phyloP scores from a whole-genome alignment of 2,329 filamentous ascomycete genomes.

The Aspergillus intermedius region DNA sequence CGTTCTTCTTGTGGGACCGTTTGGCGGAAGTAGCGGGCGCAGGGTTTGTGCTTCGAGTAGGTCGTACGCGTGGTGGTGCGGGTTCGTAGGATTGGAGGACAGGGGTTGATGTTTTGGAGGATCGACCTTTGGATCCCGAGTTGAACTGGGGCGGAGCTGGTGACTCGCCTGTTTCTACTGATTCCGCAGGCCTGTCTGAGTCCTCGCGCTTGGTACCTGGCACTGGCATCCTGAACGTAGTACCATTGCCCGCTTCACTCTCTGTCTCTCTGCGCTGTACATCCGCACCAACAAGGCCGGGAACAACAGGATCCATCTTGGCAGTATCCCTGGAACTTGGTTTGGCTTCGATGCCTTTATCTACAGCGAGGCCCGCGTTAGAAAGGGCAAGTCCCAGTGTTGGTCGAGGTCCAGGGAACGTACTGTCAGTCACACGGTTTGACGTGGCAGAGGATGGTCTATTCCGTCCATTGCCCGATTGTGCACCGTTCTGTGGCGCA shows the following conservation, averaged over 20 bases:
- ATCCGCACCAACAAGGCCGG: slow-evolving; percentile 28
- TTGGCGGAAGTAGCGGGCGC: slow-evolving; percentile 26
- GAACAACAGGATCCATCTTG: slow-evolving; percentile 20
- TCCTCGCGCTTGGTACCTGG: slow-evolving; percentile 31
- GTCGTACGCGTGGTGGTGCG: slow-evolving; percentile 24
- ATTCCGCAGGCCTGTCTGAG: slow-evolving; percentile 24
- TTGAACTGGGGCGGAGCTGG: slow-evolving; percentile 8
- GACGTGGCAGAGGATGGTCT: slow-evolving; percentile 56
- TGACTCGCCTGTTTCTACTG: slow-evolving; percentile 30
- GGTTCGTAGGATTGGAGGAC: slow-evolving; percentile 32
- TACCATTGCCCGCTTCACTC: slow-evolving; percentile 15
- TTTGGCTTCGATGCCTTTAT: slow-evolving; percentile 46
- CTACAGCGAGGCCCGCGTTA: slow-evolving; percentile 20
- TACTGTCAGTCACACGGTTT: slow-evolving; percentile 51
- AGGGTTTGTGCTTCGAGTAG: slow-evolving; percentile 29
- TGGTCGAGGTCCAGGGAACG: slow-evolving; percentile 24
- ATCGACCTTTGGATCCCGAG: slow-evolving; percentile 26
- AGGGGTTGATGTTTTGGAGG: slow-evolving; percentile 38
- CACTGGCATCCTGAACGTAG: slow-evolving; percentile 13
- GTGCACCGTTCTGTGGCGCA: slow-evolving; percentile 67
- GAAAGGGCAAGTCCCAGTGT: slow-evolving; percentile 19
- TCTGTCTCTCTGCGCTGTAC: slow-evolving; percentile 24
- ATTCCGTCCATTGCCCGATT: slow-evolving; percentile 51
- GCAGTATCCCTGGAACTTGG: slow-evolving; percentile 45
- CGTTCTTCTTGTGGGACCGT: slow-evolving; percentile 30